Evolutionary conservation across 2,329 filamentous ascomycete species (phyloP), one percentile per base, ranked within the genome.

Genomic region (Dactylella cylindrospora): DNA sequence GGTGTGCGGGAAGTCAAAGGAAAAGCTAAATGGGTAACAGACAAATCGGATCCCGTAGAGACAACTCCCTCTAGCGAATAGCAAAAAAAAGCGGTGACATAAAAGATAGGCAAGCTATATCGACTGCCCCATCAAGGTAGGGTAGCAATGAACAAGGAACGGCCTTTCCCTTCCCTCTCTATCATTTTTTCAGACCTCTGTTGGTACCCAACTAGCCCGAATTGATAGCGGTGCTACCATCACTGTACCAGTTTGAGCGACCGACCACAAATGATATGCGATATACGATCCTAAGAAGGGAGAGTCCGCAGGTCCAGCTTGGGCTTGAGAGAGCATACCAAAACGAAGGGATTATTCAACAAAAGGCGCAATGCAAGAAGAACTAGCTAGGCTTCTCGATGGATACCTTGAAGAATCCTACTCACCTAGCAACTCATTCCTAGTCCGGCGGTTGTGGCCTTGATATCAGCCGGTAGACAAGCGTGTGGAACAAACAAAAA

Each of bases 331-430:
- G n/a, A n/a, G n/a, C n/a, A n/a, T n/a, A 31, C 23, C 4, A 50
- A 40, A 40, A 40, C 39, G 19, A 29, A 39, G 41, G 50, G 50
- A 54, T 54, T 31, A 54, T 29, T 45, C 26, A 23, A 28, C 15
- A n/a, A 38, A 47, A 53, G 55, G 55, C 55, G 49, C 41, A 40
- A 36, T 43, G 54, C 54, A 52, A 61, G 54, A 61, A 41, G 38
- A 51, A 61, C 49, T 38, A 13, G 5, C 33, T 9, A 15, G 33
- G 9, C 9, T 38, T 38, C 12, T 38, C n/a, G n/a, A n/a, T n/a
- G n/a, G n/a, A n/a, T n/a, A n/a, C n/a, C n/a, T n/a, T n/a, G n/a
- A n/a, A n/a, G n/a, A n/a, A n/a, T n/a, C n/a, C n/a, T n/a, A n/a
- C n/a, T n/a, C n/a, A n/a, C n/a, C n/a, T n/a, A n/a, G n/a, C n/a